Base-by-base conservation (phyloP, 176 grass and related monocot genomes). In the Secale cereale region DNA sequence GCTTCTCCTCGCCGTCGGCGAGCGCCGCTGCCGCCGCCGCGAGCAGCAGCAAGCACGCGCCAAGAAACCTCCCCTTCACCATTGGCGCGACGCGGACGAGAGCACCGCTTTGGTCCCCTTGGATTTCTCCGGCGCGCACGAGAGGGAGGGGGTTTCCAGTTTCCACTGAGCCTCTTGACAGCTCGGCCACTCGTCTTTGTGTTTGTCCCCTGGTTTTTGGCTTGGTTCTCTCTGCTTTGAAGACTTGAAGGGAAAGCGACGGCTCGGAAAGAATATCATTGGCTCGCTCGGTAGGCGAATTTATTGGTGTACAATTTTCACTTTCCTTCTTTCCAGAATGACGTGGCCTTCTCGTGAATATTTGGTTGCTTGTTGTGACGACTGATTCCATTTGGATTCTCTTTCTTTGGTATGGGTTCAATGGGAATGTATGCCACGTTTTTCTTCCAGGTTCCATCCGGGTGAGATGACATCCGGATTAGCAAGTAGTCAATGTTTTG, bases 221-320 rank as follows among this genome's bases (percentile, higher is more conserved):
- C n/a, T 71, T 41, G 67, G 29, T 46, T 32, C 31, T 61, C 35
- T 61, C 36, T 23, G 25, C 11, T 22, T 17, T 45, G 40, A n/a
- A 63, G 60, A 63, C 10, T 11, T 41, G 4, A 28, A 33, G 59
- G 31, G 65, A 54, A 74, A 45, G 86, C 37, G 56, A 73, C 13
- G 29, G 36, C 7, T 62, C 36, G 36, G 36, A 6, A 17, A n/a
- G 82, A 85, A 85, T 89, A 54, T 61, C 17, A 71, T 77, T 46
- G 5, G 22, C 54, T 31, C n/a, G n/a, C n/a, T n/a, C 71, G 54
- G 10, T 29, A 20, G 7, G 29, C 31, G 22, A 70, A 15, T 62
- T 78, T 80, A 10, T 81, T 70, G 70, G 31, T 32, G 25, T 32
- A 19, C 10, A 19, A 46, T 25, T 63, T 71, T 56, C 15, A 64